Evolutionary conservation across 2,329 filamentous ascomycete species (phyloP).

Genomic region (Geosmithia morbida): DNA sequence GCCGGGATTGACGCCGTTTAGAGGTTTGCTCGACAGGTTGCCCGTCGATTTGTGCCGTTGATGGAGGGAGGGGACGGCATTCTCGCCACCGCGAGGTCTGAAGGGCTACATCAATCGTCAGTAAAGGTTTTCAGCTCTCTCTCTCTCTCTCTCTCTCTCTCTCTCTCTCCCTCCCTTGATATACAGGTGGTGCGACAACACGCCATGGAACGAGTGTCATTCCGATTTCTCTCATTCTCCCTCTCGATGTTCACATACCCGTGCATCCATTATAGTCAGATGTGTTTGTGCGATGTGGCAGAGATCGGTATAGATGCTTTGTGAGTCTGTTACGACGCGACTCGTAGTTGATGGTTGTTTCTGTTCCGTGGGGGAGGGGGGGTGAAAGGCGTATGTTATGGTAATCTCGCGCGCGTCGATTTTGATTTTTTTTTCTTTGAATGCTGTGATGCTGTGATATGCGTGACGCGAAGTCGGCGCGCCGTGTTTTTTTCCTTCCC

Average conservation of each 20-base stretch:
- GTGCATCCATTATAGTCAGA: slow-evolving; percentile 15
- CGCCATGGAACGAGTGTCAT: too few relatives aligned
- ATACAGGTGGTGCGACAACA: neutral
- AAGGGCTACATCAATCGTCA: slow-evolving; percentile 16
- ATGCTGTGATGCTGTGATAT: neutral
- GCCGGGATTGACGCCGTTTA: slow-evolving; percentile 9
- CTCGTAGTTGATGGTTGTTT: neutral
- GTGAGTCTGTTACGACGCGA: slow-evolving; percentile 9
- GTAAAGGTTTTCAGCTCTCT: neutral
- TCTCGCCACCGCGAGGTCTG: slow-evolving; percentile 32
- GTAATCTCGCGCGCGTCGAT: neutral
- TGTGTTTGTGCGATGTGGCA: neutral
- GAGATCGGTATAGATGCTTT: neutral
- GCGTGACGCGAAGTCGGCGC: too few relatives aligned
- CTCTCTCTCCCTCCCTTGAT: too few relatives aligned
- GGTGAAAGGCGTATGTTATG: too few relatives aligned
- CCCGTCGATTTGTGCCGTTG: slow-evolving; percentile 72
- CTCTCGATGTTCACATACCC: slow-evolving; percentile 11
- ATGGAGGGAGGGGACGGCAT: slow-evolving; percentile 45
- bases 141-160: too few relatives aligned
- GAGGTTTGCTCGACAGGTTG: slow-evolving; percentile 26
- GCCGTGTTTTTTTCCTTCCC: neutral
- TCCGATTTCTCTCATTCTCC: neutral
- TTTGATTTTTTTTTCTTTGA: neutral
- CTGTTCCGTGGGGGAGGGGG: too few relatives aligned